A percentile compares a stretch with the other conserved stretches of the same genome.
These are phyloP conservation scores for Tricholoma saponaceum DNA, from an alignment of 768 basidiomycete genomes.

Conservation along the genomic window DNA sequence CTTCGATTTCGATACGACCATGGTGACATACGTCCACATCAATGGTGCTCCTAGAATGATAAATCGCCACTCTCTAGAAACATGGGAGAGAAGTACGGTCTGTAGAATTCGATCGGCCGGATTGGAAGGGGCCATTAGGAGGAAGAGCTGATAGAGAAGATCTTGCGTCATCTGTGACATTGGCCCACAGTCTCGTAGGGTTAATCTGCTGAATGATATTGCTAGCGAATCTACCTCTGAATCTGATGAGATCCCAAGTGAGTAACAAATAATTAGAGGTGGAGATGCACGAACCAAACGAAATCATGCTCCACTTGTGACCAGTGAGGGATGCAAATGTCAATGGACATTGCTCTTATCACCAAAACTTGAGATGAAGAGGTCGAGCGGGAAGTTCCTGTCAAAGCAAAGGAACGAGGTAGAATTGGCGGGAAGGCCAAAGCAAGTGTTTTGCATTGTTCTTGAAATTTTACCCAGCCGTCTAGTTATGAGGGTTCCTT, in stretches of 20 bases:
- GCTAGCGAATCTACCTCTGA: not conserved
- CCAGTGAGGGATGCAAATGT: not conserved
- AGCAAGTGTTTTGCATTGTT: not conserved
- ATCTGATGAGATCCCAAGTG: not conserved
- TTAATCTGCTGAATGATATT: not conserved
- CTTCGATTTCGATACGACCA: conserved; percentile 6
- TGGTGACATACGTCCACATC: conserved; percentile 14
- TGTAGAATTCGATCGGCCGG: conserved; percentile 6
- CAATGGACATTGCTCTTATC: not conserved
- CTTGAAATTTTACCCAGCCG: not conserved
- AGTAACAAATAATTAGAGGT: not conserved
- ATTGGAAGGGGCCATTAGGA: conserved; percentile 4
- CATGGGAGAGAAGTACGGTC: conserved; percentile 10
- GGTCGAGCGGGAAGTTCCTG: not conserved
- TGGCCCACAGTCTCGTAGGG: not conserved
- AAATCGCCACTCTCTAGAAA: conserved; percentile 12
- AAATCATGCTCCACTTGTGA: not conserved
- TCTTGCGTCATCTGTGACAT: conserved; percentile 10
- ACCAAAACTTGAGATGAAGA: not conserved
- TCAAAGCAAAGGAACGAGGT: not conserved
- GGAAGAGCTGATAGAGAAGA: conserved; percentile 12
- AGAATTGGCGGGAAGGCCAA: not conserved
- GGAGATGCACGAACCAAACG: not conserved
- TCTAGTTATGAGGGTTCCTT: not conserved
- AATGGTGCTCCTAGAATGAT: conserved; percentile 11